phyloP scores from a whole-genome alignment of 2,329 filamentous ascomycete species.

The Tolypocladium endophyticum region DNA sequence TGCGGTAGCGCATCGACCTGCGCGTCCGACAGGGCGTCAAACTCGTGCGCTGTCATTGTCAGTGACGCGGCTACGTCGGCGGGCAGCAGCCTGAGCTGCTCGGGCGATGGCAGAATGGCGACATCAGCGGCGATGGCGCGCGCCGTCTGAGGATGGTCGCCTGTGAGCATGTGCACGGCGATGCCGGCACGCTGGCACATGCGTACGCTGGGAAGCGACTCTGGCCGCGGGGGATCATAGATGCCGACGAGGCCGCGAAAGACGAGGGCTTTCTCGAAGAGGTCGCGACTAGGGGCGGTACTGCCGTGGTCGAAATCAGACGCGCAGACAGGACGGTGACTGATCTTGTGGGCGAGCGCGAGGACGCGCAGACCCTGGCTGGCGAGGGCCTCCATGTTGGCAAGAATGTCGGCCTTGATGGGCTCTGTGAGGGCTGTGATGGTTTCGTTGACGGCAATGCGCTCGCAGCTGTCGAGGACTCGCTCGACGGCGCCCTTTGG shows the following conservation, averaged over 20 bases:
- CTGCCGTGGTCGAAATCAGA: slow-evolving; percentile 22
- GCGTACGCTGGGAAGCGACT: slow-evolving; percentile 49
- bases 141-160: slow-evolving; percentile 56
- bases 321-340: slow-evolving; percentile 19
- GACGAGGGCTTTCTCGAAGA: slow-evolving; percentile 50
- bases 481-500: slow-evolving; percentile 49
- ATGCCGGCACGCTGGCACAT: slow-evolving; percentile 52
- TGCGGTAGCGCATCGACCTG: slow-evolving; percentile 54
- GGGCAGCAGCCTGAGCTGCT: slow-evolving; percentile 38
- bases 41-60: slow-evolving; percentile 56
- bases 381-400: slow-evolving; percentile 59
- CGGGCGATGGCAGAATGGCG: slow-evolving; percentile 40
- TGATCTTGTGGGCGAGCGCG: slow-evolving; percentile 46
- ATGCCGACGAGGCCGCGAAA: slow-evolving; percentile 62
- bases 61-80: slow-evolving; percentile 46
- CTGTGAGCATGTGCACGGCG: slow-evolving; percentile 61
- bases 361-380: slow-evolving; percentile 59
- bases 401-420: slow-evolving; percentile 44
- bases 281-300: slow-evolving; percentile 36
- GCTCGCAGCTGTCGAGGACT: slow-evolving; percentile 51
- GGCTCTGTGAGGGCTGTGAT: slow-evolving; percentile 39
- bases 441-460: slow-evolving; percentile 32
- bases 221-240: slow-evolving; percentile 62
- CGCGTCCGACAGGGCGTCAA: slow-evolving; percentile 53
- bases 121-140: slow-evolving; percentile 54